Base-by-base conservation (phyloP, 805 yeast species). In the Saccharomycopsis oosterbeekiorum region DNA sequence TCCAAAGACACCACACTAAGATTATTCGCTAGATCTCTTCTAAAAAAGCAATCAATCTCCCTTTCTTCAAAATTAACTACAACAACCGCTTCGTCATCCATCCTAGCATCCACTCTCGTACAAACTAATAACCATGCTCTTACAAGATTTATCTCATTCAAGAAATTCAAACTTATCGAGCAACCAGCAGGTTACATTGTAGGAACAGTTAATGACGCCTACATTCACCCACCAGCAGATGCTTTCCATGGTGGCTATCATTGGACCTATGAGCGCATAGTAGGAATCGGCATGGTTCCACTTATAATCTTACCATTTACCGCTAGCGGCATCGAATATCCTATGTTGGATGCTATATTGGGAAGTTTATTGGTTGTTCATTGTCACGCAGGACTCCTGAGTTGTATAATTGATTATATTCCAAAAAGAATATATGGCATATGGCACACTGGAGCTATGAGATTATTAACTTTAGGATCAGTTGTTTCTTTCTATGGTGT, bases 391-490 rank as follows among this genome's bases (percentile, higher is more conserved):
- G 96, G 94, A 2, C 84, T 87, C 77, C 84, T 83, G 69, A 78
- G 89, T 53, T 86, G 94, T 77, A 88, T 88, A 67, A 80, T 81
- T 61, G 94, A 88, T 73, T 86, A 87, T 74, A 84, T 88, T 60
- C 94, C 93, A 58, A 75, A 76, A 70, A 81, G 93, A 75, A 88
- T 84, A 41, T 88, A 80, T 68, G 91, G 92, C 15, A 65, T 77
- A 40, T 79, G 81, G 79, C 89, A 86, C 73, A 78, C 75, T 62
- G 72, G 71, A 62, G 88, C 89, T 61, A 81, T 81, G 80, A 78
- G 79, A 66, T 69, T 84, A 56, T 76, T 88, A 69, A 76, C 84
- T 43, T 70, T 84, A 29, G 93, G 94, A 55, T 78, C 89, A 26
- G 78, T 80, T 29, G 73, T 86, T 50, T 83, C 85, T 17, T 81